A percentile compares a stretch with the other conserved stretches of the same genome.
Conservation (phyloP, 2,329 filamentous ascomycete genomes). For the Pseudogymnoascus sp. region DNA sequence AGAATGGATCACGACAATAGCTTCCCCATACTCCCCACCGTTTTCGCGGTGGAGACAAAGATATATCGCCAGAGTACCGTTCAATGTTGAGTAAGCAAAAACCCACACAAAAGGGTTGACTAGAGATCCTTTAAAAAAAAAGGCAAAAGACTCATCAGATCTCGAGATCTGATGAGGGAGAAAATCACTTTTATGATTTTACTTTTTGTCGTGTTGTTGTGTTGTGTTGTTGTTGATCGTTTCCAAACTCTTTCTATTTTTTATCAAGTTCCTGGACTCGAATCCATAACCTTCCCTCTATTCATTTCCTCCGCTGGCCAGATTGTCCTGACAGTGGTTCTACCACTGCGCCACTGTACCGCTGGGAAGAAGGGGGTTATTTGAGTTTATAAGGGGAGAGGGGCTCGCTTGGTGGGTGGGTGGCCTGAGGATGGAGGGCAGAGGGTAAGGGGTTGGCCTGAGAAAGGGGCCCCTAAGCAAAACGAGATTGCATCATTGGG, state of each 20-base stretch:
- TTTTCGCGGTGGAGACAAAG: too few relatives aligned
- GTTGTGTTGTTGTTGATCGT: too few relatives aligned
- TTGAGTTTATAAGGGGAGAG: not conserved
- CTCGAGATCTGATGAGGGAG: not conserved
- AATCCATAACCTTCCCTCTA: not conserved
- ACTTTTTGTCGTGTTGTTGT: not conserved
- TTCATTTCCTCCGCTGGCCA: not conserved
- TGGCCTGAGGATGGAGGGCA: not conserved
- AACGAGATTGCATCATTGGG: not conserved
- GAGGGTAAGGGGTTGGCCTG: not conserved
- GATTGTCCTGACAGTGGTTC: conserved; percentile 1
- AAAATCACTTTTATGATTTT: not conserved
- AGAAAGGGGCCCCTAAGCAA: not conserved
- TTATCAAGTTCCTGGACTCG: not conserved
- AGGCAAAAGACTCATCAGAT: conserved; percentile 4
- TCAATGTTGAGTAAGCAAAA: not conserved
- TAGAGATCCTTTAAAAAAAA: not conserved
- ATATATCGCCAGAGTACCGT: not conserved
- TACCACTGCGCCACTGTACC: conserved; percentile 1
- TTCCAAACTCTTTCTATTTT: not conserved
- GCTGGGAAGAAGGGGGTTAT: not conserved
- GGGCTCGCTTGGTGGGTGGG: not conserved
- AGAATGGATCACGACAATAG: too few relatives aligned
- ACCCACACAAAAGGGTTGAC: not conserved
- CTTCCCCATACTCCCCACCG: too few relatives aligned